Percentiles rank a stretch among this genome's conserved stretches.
phyloP scores from a whole-genome alignment of 1,284 basidiomycete species.

The Tilletia caries region DNA sequence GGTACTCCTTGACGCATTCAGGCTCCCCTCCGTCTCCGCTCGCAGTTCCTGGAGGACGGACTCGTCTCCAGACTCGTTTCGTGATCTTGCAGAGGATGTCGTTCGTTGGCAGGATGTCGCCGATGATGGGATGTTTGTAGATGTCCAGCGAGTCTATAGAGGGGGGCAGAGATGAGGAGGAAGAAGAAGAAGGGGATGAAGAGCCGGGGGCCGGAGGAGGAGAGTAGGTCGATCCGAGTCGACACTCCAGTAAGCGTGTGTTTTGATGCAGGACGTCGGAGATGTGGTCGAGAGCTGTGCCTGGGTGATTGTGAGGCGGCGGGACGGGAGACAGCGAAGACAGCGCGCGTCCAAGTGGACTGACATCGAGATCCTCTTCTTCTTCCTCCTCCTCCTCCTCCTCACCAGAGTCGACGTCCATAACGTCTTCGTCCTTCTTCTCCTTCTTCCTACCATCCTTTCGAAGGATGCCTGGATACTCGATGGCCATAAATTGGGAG shows the following conservation, averaged over 20 bases:
- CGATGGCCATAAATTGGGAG: slow-evolving; percentile 32
- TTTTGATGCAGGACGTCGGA: slow-evolving; percentile 25
- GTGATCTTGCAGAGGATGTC: slow-evolving; percentile 34
- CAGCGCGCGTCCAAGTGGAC: slow-evolving; percentile 36
- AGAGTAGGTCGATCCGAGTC: slow-evolving; percentile 20
- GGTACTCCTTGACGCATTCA: slow-evolving; percentile 61
- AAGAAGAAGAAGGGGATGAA: slow-evolving; percentile 14
- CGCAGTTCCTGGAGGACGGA: not conserved
- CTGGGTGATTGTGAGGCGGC: slow-evolving; percentile 23
- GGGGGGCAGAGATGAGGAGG: slow-evolving; percentile 9
- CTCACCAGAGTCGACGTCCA: not conserved
- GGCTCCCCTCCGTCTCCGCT: slow-evolving; percentile 18
- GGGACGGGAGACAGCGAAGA: slow-evolving; percentile 30
- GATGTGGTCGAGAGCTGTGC: slow-evolving; percentile 33
- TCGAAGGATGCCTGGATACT: slow-evolving; percentile 41
- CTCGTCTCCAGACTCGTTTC: slow-evolving; percentile 30
- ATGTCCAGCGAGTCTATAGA: not conserved
- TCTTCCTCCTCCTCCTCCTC: not conserved
- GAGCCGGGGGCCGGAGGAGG: not conserved
- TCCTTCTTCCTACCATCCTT: not conserved
- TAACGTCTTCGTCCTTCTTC: not conserved
- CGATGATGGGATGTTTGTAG: slow-evolving; percentile 29
- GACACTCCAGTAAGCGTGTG: slow-evolving; percentile 36
- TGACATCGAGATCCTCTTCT: not conserved
- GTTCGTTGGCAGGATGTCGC: slow-evolving; percentile 28